A percentile compares a stretch with the other conserved stretches of the same genome.
phyloP scores from a whole-genome alignment of 345 rosid genomes.

The Salix dunnii region DNA sequence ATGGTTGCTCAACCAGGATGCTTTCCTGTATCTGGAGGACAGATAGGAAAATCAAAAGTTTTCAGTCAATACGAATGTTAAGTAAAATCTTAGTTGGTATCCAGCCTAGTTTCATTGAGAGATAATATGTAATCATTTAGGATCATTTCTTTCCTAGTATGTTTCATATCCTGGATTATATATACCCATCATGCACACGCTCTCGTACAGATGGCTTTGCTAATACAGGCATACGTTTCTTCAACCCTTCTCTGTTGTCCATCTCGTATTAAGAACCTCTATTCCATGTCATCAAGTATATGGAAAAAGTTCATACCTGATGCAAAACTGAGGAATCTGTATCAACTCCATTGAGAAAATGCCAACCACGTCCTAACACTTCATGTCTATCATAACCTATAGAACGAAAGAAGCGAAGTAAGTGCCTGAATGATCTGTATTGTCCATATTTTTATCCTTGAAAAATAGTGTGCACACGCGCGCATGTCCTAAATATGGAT shows the following conservation, averaged over 20 bases:
- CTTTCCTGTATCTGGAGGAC: constrained; percentile 59
- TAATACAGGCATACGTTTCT: neutral
- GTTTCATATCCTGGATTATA: neutral
- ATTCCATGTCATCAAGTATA: neutral
- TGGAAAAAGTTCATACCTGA: constrained; percentile 41
- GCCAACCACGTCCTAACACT: constrained; percentile 73
- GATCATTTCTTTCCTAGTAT: neutral
- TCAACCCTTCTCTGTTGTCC: neutral
- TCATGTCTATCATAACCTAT: constrained; percentile 78
- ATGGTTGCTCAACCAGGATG: constrained; percentile 59
- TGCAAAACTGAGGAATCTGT: constrained; percentile 52
- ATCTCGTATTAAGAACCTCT: neutral
- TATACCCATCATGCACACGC: neutral
- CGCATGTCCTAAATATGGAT: neutral
- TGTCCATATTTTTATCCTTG: neutral
- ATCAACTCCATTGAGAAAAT: constrained; percentile 65
- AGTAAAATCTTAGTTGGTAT: neutral
- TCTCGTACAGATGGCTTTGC: neutral
- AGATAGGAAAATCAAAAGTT: constrained; percentile 5
- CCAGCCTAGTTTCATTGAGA: neutral
- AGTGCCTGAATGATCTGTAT: constrained; percentile 8
- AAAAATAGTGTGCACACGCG: neutral
- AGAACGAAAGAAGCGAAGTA: constrained; percentile 9
- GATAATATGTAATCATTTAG: neutral
- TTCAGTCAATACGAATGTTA: neutral